Evolutionary conservation across 495 filamentous ascomycete species (phyloP).

Genomic region (Neurospora tetrasperma): DNA sequence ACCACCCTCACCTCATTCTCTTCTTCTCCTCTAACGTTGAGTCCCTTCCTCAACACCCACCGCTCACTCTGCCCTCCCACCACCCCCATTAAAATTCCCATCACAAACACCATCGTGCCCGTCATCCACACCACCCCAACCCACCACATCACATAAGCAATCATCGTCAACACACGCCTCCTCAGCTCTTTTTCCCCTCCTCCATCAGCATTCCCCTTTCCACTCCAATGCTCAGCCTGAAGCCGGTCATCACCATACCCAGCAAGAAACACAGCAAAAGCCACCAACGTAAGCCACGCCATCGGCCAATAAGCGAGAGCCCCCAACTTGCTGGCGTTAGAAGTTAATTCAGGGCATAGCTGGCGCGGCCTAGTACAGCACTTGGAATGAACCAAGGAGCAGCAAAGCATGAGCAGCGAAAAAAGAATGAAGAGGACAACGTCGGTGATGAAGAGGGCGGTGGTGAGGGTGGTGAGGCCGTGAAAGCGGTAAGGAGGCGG

Average conservation of each 20-base stretch:
- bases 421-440: slow-evolving; percentile 3
- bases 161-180: background rate
- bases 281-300: slow-evolving; percentile 2
- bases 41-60: background rate
- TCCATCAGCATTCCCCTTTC: background rate
- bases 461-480: background rate
- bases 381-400: slow-evolving; percentile 1
- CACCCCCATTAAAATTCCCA: background rate
- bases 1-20: slow-evolving; percentile 4
- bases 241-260: background rate
- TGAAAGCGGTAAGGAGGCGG: background rate
- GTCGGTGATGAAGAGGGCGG: slow-evolving; percentile 5
- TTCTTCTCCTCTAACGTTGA: background rate
- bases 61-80: background rate
- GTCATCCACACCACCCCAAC: slow-evolving; percentile 3
- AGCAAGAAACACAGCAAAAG: slow-evolving; percentile 1
- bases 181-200: background rate
- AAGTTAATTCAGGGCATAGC: background rate
- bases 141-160: slow-evolving; percentile 10
- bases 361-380: background rate
- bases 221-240: background rate
- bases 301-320: slow-evolving; percentile 4
- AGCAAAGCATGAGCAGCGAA: slow-evolving; percentile 2
- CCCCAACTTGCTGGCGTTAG: background rate
- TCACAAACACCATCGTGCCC: slow-evolving; percentile 1